Percentiles rank a stretch among this genome's conserved stretches.
Conservation (phyloP, 2,329 filamentous ascomycete species). For the Monilinia fructicola region DNA sequence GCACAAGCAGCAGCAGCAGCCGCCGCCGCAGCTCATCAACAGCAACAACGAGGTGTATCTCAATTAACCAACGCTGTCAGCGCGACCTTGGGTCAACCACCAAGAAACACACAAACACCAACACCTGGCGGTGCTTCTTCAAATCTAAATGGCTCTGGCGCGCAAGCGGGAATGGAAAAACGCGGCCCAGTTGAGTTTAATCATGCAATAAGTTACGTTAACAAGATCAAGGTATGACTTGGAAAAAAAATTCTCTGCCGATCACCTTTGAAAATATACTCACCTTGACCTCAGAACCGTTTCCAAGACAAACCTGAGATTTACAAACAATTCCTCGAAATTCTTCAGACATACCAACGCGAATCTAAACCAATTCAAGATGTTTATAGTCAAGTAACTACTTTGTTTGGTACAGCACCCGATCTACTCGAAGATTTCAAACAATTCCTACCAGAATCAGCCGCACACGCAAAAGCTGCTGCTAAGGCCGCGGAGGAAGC, state of each 20-base stretch:
- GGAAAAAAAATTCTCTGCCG: conserved; percentile 31
- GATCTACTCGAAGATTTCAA: conserved; percentile 98
- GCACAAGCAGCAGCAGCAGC: conserved; percentile 45
- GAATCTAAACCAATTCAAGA: conserved; percentile 98
- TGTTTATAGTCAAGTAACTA: conserved; percentile 95
- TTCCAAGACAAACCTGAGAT: conserved; percentile 97
- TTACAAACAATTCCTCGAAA: conserved; percentile 98
- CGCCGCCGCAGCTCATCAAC: conserved; percentile 51
- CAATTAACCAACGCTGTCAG: conserved; percentile 63
- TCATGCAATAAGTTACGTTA: conserved; percentile 98
- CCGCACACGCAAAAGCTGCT: conserved; percentile 63
- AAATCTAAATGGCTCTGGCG: conserved; percentile 60
- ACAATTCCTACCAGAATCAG: conserved; percentile 93
- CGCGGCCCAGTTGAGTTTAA: conserved; percentile 97
- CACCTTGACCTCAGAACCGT: conserved; percentile 67
- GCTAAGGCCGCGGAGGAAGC: conserved; percentile 66
- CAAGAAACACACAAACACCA: conserved; percentile 58
- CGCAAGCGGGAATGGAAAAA: conserved; percentile 71
- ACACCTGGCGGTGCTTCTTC: conserved; percentile 56
- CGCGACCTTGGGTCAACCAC: conserved; percentile 43
- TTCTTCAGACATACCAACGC: conserved; percentile 94
- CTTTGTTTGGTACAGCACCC: conserved; percentile 86
- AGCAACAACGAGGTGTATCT: conserved; percentile 64
- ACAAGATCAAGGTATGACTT: conserved; percentile 88
- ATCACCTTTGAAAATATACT: conserved; percentile 24